Conservation (phyloP, 345 rosid genomes). For the Hypericum perforatum region DNA sequence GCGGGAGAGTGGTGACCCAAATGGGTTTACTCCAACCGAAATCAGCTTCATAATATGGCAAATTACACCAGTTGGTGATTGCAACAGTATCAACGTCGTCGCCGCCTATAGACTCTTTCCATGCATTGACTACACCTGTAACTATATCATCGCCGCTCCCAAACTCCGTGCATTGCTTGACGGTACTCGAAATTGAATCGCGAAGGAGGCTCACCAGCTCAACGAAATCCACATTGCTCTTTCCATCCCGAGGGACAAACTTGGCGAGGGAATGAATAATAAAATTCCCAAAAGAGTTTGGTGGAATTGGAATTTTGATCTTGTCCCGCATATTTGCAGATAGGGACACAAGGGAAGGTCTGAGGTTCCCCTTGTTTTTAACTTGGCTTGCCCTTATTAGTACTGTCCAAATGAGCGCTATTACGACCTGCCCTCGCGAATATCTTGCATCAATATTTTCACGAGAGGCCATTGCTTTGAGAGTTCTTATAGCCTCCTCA, state of each 20-base stretch:
- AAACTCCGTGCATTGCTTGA: not conserved
- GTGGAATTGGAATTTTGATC: not conserved
- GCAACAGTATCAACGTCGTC: not conserved
- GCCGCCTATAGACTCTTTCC: not conserved
- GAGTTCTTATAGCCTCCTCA: constrained; percentile 2
- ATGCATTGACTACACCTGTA: not conserved
- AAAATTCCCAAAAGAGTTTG: not conserved
- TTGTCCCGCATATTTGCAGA: constrained; percentile 11
- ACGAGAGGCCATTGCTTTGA: not conserved
- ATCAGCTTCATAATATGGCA: constrained; percentile 13
- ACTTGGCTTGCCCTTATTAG: not conserved
- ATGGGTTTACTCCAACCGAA: constrained; percentile 25
- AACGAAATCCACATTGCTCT: not conserved
- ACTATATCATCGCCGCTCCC: not conserved
- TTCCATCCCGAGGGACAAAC: not conserved
- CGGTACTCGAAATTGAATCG: not conserved
- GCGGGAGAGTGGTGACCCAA: constrained; percentile 5
- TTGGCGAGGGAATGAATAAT: not conserved
- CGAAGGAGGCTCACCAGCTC: not conserved
- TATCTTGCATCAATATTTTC: not conserved
- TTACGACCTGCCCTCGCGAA: constrained; percentile 13
- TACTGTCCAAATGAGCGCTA: constrained; percentile 11
- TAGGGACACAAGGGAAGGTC: not conserved
- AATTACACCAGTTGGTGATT: constrained; percentile 13
- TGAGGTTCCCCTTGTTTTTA: not conserved